A percentile compares a stretch with the other conserved stretches of the same genome.
These are phyloP conservation scores for Aspergillus olivimuriae DNA, from an alignment of 495 filamentous ascomycete genomes.

Conservation along the genomic window DNA sequence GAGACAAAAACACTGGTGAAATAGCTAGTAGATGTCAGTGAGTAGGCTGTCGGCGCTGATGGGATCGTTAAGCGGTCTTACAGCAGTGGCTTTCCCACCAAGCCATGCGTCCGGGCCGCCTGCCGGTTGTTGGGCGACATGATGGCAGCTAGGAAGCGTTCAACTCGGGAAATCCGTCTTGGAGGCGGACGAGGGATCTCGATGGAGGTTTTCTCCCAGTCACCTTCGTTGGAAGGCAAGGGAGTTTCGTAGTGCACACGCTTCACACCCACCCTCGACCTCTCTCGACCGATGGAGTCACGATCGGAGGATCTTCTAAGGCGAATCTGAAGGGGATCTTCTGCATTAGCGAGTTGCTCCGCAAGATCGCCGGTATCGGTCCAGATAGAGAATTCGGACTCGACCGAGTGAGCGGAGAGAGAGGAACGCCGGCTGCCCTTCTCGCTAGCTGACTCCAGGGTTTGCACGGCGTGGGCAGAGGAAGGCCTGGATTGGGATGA, in stretches of 20 bases:
- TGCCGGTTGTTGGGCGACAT: conserved; percentile 73
- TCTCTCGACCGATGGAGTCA: conserved; percentile 31
- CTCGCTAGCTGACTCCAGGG: conserved; percentile 40
- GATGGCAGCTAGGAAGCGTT: conserved; percentile 67
- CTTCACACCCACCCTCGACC: conserved; percentile 30
- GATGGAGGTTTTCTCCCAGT: conserved; percentile 73
- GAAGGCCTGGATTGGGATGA: conserved; percentile 31
- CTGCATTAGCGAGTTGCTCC: conserved; percentile 76
- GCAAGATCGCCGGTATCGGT: conserved; percentile 90
- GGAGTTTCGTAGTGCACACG: conserved; percentile 45
- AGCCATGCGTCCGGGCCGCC: conserved; percentile 67
- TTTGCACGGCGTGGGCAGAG: conserved; percentile 27
- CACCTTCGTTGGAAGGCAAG: conserved; percentile 42
- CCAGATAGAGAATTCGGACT: conserved; percentile 75
- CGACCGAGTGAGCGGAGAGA: conserved; percentile 53
- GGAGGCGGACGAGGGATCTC: conserved; percentile 64
- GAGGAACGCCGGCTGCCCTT: conserved; percentile 45
- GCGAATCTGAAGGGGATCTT: conserved; percentile 67
- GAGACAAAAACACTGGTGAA: conserved; percentile 98
- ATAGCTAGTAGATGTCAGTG: conserved; percentile 58
- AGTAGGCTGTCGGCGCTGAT: neutral
- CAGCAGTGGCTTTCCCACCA: conserved; percentile 93
- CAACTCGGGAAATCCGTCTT: conserved; percentile 53
- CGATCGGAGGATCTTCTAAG: conserved; percentile 58
- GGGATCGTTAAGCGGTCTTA: conserved; percentile 33